Evolutionary conservation across 1,284 basidiomycete genomes (phyloP).

Genomic region (Xerocomus amazonicus): DNA sequence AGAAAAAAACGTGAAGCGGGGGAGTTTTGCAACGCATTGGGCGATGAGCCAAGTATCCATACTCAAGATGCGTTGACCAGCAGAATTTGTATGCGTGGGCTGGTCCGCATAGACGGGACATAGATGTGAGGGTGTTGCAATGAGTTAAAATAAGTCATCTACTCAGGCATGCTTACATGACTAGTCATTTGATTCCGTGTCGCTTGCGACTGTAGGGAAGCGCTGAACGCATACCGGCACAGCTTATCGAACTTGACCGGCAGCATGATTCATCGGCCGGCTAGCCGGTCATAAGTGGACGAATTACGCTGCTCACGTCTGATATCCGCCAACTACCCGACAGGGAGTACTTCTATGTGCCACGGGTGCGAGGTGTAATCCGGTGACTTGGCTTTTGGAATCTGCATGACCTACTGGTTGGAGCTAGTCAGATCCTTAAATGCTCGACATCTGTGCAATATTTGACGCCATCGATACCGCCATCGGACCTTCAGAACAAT

Average conservation of each 20-base stretch:
- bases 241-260: background rate
- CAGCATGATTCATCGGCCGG: background rate
- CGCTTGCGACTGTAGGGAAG: background rate
- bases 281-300: background rate
- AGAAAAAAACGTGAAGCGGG: slow-evolving; percentile 9
- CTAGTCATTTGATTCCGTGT: background rate
- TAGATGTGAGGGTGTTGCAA: background rate
- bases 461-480: too few species aligned
- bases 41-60: slow-evolving; percentile 17
- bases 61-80: background rate
- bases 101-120: background rate
- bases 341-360: too few species aligned
- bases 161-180: background rate
- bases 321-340: too few species aligned
- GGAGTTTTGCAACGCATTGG: slow-evolving; percentile 15
- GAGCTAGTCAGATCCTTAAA: too few species aligned
- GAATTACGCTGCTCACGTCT: too few species aligned
- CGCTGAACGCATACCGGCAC: background rate
- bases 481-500: too few species aligned
- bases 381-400: too few species aligned
- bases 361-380: too few species aligned
- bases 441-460: too few species aligned
- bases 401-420: too few species aligned
- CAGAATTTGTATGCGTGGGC: background rate
- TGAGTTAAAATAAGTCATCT: background rate